Conservation (phyloP, 176 grass and related monocot genomes). For the Alopecurus myosuroides region DNA sequence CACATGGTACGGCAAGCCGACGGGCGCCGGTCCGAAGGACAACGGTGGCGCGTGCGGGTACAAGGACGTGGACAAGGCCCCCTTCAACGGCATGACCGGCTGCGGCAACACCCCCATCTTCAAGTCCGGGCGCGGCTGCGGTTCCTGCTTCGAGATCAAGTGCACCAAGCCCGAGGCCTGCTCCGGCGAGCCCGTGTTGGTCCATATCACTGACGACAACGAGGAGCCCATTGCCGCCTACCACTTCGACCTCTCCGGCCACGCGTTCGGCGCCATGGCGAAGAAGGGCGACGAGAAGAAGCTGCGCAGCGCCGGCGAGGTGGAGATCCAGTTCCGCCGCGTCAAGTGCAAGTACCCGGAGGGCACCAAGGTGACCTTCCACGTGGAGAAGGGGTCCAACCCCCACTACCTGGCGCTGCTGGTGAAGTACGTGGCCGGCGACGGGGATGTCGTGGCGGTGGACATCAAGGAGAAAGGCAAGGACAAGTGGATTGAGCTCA, state of each 20-base stretch:
- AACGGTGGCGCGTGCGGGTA: constrained; percentile 28
- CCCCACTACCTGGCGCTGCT: constrained; percentile 38
- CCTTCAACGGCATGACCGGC: constrained; percentile 46
- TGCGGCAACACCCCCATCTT: constrained; percentile 54
- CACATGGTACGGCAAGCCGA: constrained; percentile 55
- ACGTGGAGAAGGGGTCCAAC: constrained; percentile 54
- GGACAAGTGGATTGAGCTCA: constrained; percentile 18
- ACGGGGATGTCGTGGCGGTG: constrained; percentile 36
- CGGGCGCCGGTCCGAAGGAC: constrained; percentile 34
- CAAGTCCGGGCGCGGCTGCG: constrained; percentile 42
- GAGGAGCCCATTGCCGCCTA: constrained; percentile 26
- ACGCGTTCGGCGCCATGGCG: constrained; percentile 45
- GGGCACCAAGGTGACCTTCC: constrained; percentile 54
- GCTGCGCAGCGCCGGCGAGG: constrained; percentile 40
- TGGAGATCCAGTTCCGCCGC: constrained; percentile 38
- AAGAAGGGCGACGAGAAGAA: constrained; percentile 27
- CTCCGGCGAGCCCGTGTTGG: constrained; percentile 24
- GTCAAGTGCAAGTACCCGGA: constrained; percentile 42
- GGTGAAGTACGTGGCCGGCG: constrained; percentile 40
- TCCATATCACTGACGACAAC: constrained; percentile 43
- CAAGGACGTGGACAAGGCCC: constrained; percentile 36
- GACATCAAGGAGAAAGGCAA: constrained; percentile 35
- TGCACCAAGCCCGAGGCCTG: constrained; percentile 31
- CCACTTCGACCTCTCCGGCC: constrained; percentile 51
- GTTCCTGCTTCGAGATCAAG: constrained; percentile 51